Conservation (phyloP, 1,284 basidiomycete genomes). For the Xanthoconium separans region DNA sequence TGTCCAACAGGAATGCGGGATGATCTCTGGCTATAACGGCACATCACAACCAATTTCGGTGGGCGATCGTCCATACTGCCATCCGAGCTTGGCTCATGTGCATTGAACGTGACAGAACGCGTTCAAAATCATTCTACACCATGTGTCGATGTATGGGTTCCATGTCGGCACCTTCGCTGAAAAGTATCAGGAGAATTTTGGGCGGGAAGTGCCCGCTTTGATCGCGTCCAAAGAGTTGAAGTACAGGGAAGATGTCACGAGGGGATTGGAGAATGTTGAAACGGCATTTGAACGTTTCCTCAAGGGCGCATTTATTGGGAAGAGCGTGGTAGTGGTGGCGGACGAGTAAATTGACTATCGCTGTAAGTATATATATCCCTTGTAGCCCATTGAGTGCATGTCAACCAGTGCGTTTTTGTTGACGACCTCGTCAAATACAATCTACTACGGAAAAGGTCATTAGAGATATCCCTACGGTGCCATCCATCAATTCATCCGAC, state of each 20-base stretch:
- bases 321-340: constrained; percentile 12
- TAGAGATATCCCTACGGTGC: no score
- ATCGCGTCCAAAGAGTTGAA: constrained; percentile 13
- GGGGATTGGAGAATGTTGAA: constrained; percentile 17
- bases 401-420: no score
- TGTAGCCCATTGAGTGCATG: no score
- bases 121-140: constrained; percentile 1
- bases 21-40: constrained; percentile 9
- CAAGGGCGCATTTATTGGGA: constrained; percentile 11
- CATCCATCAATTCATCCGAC: no score
- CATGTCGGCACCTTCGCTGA: neutral
- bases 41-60: constrained; percentile 5
- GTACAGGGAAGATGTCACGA: constrained; percentile 11
- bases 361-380: no score
- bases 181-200: constrained; percentile 14
- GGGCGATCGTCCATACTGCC: neutral
- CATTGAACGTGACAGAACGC: constrained; percentile 7
- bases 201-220: constrained; percentile 6
- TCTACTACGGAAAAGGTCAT: no score
- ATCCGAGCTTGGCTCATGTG: neutral
- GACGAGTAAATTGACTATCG: constrained; percentile 6
- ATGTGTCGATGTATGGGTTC: constrained; percentile 13
- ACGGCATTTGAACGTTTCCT: constrained; percentile 8
- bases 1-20: constrained; percentile 18
- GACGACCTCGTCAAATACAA: no score